Evolutionary conservation across 2,329 filamentous ascomycete species (phyloP), one percentile per base, ranked within the genome.

Genomic region (Colletotrichum tanaceti): DNA sequence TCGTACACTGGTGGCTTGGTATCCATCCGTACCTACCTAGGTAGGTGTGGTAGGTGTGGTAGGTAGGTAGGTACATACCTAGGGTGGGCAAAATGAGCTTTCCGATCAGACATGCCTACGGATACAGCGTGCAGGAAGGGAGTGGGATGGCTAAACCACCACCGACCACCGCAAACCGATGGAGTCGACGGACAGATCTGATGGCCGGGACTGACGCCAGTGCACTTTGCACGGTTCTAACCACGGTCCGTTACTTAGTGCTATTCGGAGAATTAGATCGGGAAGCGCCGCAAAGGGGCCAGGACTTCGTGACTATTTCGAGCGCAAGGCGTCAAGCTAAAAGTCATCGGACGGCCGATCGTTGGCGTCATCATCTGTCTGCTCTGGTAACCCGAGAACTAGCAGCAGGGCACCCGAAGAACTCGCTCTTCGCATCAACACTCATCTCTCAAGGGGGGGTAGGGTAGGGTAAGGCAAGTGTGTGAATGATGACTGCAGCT

Each of bases 251-350:
- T 16, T 38, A 52, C 28, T 20, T 53, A n/a, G 53, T 16, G n/a
- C 11, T 20, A 39, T 54, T 60, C 66, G 65, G 65, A 65, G 55
- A 68, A 59, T 65, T 57, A 59, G 44, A n/a, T 24, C 54, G 63
- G 62, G 35, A 66, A 53, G 39, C 35, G 55, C 47, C 61, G 43
- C 41, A 35, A 32, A 46, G 28, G 35, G n/a, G 47, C 49, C 11
- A 20, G 28, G 39, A 50, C 32, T 38, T 22, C 50, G 50, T 50
- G 38, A 24, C 43, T 60, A 49, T 44, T 69, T 65, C 38, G 66
- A 32, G 38, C 11, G 10, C 43, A 50, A 46, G 61, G 32, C 22
- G 35, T n/a, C 44, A 14, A 35, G 46, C 20, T 54, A 41, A 41
- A n/a, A 44, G 24, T n/a, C 44, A 18, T 43, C 20, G 9, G 32